A percentile compares a stretch with the other conserved stretches of the same genome.
Conservation (phyloP, 345 rosid genomes). For the Brassica carinata region DNA sequence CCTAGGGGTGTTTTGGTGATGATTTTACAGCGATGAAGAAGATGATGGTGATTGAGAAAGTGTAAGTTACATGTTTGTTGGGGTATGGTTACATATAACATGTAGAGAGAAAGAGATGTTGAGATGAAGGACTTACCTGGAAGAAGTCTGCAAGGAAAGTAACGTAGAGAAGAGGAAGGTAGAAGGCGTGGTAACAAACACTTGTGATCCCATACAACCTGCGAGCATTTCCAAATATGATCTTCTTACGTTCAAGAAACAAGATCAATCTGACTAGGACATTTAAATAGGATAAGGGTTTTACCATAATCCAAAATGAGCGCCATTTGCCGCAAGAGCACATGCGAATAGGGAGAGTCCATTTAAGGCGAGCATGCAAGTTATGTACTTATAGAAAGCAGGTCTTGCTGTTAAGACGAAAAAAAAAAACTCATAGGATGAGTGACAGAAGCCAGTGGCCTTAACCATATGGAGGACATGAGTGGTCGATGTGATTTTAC, state of each 20-base stretch:
- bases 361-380: slow-evolving; percentile 70
- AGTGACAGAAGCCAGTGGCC: not conserved
- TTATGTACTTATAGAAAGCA: slow-evolving; percentile 83
- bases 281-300: not conserved
- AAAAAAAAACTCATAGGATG: slow-evolving; percentile 8
- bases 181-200: slow-evolving; percentile 1
- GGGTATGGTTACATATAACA: too few relatives aligned
- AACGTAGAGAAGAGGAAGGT: not conserved
- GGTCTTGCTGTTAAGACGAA: slow-evolving; percentile 76
- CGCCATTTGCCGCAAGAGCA: slow-evolving; percentile 64
- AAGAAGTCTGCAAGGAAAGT: not conserved
- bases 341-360: slow-evolving; percentile 71
- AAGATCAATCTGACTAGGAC: not conserved
- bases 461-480: not conserved
- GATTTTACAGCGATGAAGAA: not conserved
- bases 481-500: slow-evolving; percentile 41
- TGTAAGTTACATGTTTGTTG: not conserved
- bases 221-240: not conserved
- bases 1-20: not conserved
- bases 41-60: not conserved
- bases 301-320: slow-evolving; percentile 87
- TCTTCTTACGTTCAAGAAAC: not conserved
- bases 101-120: not conserved
- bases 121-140: not conserved
- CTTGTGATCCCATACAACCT: not conserved